These are phyloP conservation scores for Lepraria neglecta DNA, from an alignment of 495 filamentous ascomycete genomes.

Conservation along the genomic window DNA sequence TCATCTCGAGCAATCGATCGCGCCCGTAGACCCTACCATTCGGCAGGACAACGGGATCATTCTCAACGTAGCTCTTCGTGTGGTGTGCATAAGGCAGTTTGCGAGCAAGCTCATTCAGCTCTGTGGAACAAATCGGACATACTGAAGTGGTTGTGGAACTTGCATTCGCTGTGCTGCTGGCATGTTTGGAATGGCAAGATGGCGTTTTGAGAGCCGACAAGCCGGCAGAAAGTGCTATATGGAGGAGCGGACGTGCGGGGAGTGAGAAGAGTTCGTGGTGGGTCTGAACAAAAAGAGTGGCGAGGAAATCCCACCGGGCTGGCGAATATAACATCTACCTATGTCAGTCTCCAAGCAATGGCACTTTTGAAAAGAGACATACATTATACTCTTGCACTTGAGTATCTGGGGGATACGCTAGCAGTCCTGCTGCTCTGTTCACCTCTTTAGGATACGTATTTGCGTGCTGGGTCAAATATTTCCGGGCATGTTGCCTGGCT, in stretches of 20 bases:
- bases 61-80: constrained; percentile 83
- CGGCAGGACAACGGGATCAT: constrained; percentile 76
- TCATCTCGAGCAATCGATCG: constrained; percentile 65
- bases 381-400: constrained; percentile 59
- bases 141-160: constrained; percentile 57
- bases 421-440: constrained; percentile 66
- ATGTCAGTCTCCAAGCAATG: constrained; percentile 19
- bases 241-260: constrained; percentile 75
- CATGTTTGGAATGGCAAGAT: constrained; percentile 71
- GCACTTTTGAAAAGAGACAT: constrained; percentile 20
- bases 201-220: constrained; percentile 94
- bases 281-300: constrained; percentile 76
- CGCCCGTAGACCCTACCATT: constrained; percentile 82
- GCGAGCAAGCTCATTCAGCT: constrained; percentile 84
- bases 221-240: constrained; percentile 85
- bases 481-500: constrained; percentile 74
- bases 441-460: constrained; percentile 65
- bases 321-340: constrained; percentile 63
- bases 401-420: constrained; percentile 65
- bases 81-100: constrained; percentile 92
- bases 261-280: constrained; percentile 84
- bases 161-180: constrained; percentile 52
- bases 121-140: constrained; percentile 91
- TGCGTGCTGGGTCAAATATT: constrained; percentile 61
- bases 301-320: constrained; percentile 66